phyloP scores from a whole-genome alignment of 345 rosid species.

The Salix dunnii region DNA sequence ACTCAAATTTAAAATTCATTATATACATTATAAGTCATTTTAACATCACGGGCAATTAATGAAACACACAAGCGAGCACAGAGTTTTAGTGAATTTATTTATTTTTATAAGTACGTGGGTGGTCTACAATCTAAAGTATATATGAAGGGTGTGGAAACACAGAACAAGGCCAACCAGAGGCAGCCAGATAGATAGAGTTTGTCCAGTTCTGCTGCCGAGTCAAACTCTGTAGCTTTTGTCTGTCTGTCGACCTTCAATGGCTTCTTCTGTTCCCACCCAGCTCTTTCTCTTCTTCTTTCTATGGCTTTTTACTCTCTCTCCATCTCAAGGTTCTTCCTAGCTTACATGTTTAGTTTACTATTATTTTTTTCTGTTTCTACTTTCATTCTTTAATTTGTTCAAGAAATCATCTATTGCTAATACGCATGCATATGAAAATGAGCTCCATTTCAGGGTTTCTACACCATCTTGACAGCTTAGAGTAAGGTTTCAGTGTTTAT shows the following conservation, averaged over 20 bases:
- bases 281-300: conserved; percentile 7
- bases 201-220: not conserved
- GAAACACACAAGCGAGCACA: too few relatives aligned
- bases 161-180: conserved; percentile 25
- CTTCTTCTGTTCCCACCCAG: conserved; percentile 3
- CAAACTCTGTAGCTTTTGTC: not conserved
- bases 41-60: too few relatives aligned
- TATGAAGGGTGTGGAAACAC: not conserved
- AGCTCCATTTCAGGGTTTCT: not conserved
- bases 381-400: not conserved
- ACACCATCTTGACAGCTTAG: not conserved
- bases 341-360: too few relatives aligned
- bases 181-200: conserved; percentile 17
- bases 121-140: not conserved
- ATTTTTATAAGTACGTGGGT: too few relatives aligned
- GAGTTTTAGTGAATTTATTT: too few relatives aligned
- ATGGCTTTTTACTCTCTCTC: conserved; percentile 12
- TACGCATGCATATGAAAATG: not conserved
- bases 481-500: not conserved
- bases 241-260: conserved; percentile 12
- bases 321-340: conserved; percentile 20
- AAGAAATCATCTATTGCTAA: not conserved
- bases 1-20: too few relatives aligned
- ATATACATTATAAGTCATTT: too few relatives aligned
- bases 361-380: not conserved